Evolutionary conservation across 805 yeast species (phyloP), one percentile per base, ranked within the genome.

Genomic region (Brettanomyces naardenensis): DNA sequence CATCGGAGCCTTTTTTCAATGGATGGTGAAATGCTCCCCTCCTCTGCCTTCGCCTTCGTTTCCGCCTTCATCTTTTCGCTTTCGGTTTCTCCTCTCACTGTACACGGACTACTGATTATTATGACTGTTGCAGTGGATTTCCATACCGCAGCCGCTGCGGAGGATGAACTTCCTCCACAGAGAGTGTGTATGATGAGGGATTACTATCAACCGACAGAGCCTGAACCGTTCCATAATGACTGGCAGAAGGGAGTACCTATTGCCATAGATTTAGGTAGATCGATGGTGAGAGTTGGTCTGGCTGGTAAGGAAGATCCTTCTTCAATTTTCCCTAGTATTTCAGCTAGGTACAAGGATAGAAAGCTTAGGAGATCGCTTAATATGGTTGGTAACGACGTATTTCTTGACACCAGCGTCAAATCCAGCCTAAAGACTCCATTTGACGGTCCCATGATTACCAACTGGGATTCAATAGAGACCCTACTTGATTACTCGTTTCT

Each of bases 381-480:
- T 0, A 68, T 84, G 40, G 78, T 86, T 3, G 99, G 99, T 3
- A 75, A 82, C 49, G 97, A 90, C 56, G 75, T 78, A 15, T 75
- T 68, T 51, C 53, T 83, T 22, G 97, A 89, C 49, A 71, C 79
- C 6, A 62, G 81, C 2, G 71, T 83, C 33, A 73, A 79, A 44
- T 68, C 84, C 14, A 79, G 80, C 38, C 72, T 85, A 25, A 78
- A 75, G 49, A 66, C 85, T 4, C 95, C 97, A 0, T 90, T 73
- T 53, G 98, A 92, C 57, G 95, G 95, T 0, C 73, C 85, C 4
- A 64, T 87, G 47, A 66, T 92, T 26, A 80, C 94, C 19, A 94
- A 89, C 56, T 94, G 97, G 97, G 97, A 92, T 40, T 73, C 80
- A 41, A 71, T 81, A 2, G 98, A 92, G 55, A 73, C 69, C 41